These are phyloP conservation scores for Chiua virens DNA, from an alignment of 768 basidiomycete species.

Conservation along the genomic window DNA sequence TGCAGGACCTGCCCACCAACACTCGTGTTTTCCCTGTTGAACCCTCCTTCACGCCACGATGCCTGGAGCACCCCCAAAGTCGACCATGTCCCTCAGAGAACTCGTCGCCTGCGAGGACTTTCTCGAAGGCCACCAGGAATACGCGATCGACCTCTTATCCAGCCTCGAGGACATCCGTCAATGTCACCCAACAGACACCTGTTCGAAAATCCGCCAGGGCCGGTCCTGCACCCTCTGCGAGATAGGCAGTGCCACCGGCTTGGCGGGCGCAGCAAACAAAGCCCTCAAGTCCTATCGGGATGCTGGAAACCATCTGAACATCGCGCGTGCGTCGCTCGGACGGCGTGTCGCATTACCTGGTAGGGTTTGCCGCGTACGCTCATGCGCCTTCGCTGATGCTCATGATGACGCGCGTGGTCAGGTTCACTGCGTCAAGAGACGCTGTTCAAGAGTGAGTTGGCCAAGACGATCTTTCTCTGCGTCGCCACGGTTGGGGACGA, in stretches of 20 bases:
- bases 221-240: conserved; percentile 12
- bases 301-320: conserved; percentile 4
- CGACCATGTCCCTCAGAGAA: conserved; percentile 13
- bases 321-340: conserved; percentile 5
- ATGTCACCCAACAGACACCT: neutral
- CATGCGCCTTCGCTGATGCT: neutral
- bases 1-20: neutral
- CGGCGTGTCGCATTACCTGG: neutral
- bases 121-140: conserved; percentile 9
- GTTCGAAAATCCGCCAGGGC: neutral
- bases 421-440: neutral
- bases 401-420: neutral
- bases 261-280: conserved; percentile 6
- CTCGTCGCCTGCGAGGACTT: conserved; percentile 14
- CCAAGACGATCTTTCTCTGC: conserved; percentile 7
- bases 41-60: neutral
- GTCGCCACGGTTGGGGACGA: conserved; percentile 9
- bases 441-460: conserved; percentile 3
- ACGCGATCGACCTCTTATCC: conserved; percentile 11
- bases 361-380: neutral
- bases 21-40: neutral
- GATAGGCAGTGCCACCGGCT: conserved; percentile 3
- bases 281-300: conserved; percentile 6
- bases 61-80: neutral
- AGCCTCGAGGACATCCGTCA: conserved; percentile 1